Conservation (phyloP, 768 basidiomycete genomes). For the Asterophora parasitica region DNA sequence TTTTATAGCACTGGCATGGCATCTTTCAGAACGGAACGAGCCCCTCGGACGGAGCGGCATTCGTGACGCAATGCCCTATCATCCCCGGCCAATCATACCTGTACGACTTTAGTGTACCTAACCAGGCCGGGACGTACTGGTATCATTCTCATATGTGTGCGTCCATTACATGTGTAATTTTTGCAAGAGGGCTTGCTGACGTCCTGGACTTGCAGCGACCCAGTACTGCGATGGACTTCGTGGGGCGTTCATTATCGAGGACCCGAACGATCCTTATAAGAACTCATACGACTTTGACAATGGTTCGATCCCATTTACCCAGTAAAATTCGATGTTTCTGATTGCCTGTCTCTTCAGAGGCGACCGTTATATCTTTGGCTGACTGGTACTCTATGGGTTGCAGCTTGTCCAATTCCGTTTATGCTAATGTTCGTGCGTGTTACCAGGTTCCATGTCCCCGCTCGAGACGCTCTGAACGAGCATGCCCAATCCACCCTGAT, state of each 20-base stretch:
- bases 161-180: too few species aligned
- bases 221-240: constrained; percentile 48
- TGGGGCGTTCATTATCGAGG: constrained; percentile 33
- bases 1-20: constrained; percentile 42
- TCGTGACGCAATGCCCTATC: constrained; percentile 39
- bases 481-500: constrained; percentile 22
- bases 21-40: constrained; percentile 32
- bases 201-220: too few species aligned
- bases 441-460: too few species aligned
- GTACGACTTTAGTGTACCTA: constrained; percentile 28
- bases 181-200: too few species aligned
- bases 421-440: too few species aligned
- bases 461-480: too few species aligned
- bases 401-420: too few species aligned
- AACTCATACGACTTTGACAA: constrained; percentile 22
- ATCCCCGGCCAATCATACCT: constrained; percentile 28
- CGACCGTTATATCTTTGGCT: constrained; percentile 37
- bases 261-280: constrained; percentile 28
- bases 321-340: background rate
- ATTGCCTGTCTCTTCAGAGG: constrained; percentile 18
- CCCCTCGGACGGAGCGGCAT: constrained; percentile 31
- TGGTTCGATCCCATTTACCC: background rate
- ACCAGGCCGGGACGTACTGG: constrained; percentile 24
- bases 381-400: too few species aligned
- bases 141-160: constrained; percentile 23